These are phyloP conservation scores for Camellia lanceoleosa DNA, from an alignment of 148 eudicot genomes.

Conservation along the genomic window DNA sequence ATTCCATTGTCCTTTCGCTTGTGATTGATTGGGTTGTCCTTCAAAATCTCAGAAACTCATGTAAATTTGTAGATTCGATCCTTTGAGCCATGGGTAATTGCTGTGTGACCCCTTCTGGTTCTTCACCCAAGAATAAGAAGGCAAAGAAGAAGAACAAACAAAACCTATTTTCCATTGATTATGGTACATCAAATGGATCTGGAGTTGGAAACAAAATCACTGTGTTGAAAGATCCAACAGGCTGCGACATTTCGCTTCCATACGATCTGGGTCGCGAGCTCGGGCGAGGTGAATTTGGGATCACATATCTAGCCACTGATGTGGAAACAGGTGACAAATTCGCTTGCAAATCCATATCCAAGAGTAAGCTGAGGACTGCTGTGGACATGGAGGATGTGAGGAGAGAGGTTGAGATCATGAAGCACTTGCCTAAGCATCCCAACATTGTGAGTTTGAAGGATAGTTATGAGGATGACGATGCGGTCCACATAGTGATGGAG, in stretches of 20 bases:
- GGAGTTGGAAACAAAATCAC: slow-evolving; percentile 26
- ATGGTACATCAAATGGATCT: slow-evolving; percentile 28
- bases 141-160: slow-evolving; percentile 36
- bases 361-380: slow-evolving; percentile 51
- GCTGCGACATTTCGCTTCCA: slow-evolving; percentile 28
- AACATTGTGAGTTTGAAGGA: slow-evolving; percentile 46
- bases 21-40: background rate
- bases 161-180: slow-evolving; percentile 44
- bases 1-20: background rate
- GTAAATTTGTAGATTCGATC: slow-evolving; percentile 14
- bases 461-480: slow-evolving; percentile 54
- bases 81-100: slow-evolving; percentile 17
- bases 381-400: slow-evolving; percentile 57
- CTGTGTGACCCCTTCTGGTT: slow-evolving; percentile 15
- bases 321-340: slow-evolving; percentile 38
- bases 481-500: slow-evolving; percentile 59
- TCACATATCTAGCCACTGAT: slow-evolving; percentile 45
- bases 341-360: slow-evolving; percentile 55
- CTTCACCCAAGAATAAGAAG: slow-evolving; percentile 18
- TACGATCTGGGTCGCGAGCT: slow-evolving; percentile 52
- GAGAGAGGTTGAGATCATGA: slow-evolving; percentile 63
- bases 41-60: background rate
- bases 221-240: slow-evolving; percentile 49
- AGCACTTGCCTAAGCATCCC: slow-evolving; percentile 46
- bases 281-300: slow-evolving; percentile 58